These are phyloP conservation scores for Pythium myriotylum DNA, from an alignment of 352 stramenopile species.

Conservation along the genomic window DNA sequence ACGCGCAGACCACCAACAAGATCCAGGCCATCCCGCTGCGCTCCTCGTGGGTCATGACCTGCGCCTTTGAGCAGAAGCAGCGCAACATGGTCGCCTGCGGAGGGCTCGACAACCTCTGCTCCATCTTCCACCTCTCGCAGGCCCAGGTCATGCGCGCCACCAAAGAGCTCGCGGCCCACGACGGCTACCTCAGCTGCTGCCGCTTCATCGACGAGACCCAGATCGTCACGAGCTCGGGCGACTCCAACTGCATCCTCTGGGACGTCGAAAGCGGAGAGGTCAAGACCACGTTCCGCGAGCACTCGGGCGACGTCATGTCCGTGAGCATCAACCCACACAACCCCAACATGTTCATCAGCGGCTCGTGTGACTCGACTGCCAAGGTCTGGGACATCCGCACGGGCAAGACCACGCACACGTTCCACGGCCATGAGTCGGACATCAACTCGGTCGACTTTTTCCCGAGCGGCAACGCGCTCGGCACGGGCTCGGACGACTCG, in stretches of 20 bases:
- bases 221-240: conserved; percentile 95
- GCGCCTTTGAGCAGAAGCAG: conserved; percentile 97
- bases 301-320: conserved; percentile 97
- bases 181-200: conserved; percentile 98
- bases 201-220: conserved; percentile 95
- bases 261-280: conserved; percentile 95
- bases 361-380: conserved; percentile 95
- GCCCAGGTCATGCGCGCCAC: conserved; percentile 89
- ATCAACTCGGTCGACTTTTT: conserved; percentile 99
- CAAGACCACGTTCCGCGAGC: conserved; percentile 96
- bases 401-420: conserved; percentile 96
- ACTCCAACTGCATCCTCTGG: conserved; percentile 99
- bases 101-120: conserved; percentile 99
- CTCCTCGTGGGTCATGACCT: conserved; percentile 99
- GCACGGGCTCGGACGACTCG: conserved; percentile 97
- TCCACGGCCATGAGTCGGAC: conserved; percentile 97
- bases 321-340: conserved; percentile 95
- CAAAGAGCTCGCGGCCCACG: conserved; percentile 96
- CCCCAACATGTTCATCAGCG: conserved; percentile 97
- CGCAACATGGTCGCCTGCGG: conserved; percentile 98
- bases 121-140: conserved; percentile 97
- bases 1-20: conserved; percentile 97
- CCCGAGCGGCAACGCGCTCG: conserved; percentile 94
- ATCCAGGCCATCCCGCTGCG: conserved; percentile 96
- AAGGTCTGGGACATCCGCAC: conserved; percentile 99